Percentiles rank a stretch among this genome's conserved stretches.
phyloP scores from a whole-genome alignment of 257 asterid genomes.

The Solanum gandarillasii region DNA sequence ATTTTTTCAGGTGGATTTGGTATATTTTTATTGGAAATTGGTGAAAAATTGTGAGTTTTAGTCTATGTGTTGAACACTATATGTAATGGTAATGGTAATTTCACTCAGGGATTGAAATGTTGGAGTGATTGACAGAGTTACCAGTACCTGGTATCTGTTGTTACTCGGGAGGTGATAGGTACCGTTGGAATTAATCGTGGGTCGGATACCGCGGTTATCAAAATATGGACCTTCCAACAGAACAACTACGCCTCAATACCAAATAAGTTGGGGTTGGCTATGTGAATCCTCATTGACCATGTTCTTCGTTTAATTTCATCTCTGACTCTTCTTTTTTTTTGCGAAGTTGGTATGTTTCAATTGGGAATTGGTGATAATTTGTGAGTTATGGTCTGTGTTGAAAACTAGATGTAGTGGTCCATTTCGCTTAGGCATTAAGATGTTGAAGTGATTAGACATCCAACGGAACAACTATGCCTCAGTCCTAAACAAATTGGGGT shows the following conservation, averaged over 20 bases:
- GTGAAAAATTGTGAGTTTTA: background rate
- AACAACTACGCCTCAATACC: background rate
- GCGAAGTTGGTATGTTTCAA: too few relatives aligned
- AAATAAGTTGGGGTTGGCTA: background rate
- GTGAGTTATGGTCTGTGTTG: background rate
- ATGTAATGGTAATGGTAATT: background rate
- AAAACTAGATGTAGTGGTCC: background rate
- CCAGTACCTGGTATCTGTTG: fast-evolving
- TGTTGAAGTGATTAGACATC: background rate
- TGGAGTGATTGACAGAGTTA: background rate
- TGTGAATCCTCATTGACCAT: background rate
- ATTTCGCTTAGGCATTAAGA: background rate
- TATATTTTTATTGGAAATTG: background rate
- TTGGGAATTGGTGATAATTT: background rate
- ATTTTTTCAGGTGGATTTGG: background rate
- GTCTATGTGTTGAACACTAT: background rate
- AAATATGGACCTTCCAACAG: background rate
- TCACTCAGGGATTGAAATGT: background rate
- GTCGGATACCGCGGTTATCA: fast-evolving
- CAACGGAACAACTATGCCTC: background rate
- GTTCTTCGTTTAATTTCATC: background rate
- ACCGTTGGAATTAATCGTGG: fast-evolving
- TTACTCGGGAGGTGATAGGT: background rate
- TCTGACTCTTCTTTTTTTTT: background rate
- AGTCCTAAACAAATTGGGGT: background rate